A percentile compares a stretch with the other conserved stretches of the same genome.
Conservation (phyloP, 441 rosid genomes). For the Erodium texanum region DNA sequence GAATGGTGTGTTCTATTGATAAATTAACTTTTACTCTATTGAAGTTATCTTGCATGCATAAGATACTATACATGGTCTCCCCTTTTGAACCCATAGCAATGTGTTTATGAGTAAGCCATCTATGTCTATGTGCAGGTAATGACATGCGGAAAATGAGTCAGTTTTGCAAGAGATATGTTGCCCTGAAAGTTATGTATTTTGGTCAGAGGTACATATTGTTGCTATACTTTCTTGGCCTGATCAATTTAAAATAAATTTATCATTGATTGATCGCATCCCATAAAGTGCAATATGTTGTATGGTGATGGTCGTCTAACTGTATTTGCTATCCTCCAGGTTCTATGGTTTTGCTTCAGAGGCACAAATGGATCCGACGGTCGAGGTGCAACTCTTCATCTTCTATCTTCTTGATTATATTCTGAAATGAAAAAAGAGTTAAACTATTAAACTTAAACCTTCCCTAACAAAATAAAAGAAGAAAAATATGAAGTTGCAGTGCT, state of each 20-base stretch:
- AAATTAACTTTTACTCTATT: not conserved
- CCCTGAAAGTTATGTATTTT: slow-evolving; percentile 73
- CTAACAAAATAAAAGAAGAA: not conserved
- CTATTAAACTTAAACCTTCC: not conserved
- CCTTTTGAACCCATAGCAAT: not conserved
- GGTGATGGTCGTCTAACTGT: slow-evolving; percentile 10
- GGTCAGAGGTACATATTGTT: slow-evolving; percentile 55
- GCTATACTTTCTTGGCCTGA: not conserved
- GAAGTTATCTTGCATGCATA: not conserved
- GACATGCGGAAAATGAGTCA: slow-evolving; percentile 20
- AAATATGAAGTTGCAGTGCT: not conserved
- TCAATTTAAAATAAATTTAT: not conserved
- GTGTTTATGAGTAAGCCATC: not conserved
- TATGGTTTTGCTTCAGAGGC: slow-evolving; percentile 88
- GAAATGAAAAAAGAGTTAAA: not conserved
- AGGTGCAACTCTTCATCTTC: slow-evolving; percentile 34
- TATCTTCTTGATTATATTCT: not conserved
- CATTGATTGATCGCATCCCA: not conserved
- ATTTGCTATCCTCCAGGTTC: slow-evolving; percentile 40
- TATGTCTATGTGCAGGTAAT: slow-evolving; percentile 18
- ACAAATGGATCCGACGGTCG: slow-evolving; percentile 83
- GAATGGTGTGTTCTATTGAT: not conserved
- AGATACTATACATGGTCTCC: not conserved
- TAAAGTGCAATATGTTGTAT: not conserved
- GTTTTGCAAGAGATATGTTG: slow-evolving; percentile 53